A percentile compares a stretch with the other conserved stretches of the same genome.
Conservation (phyloP, 352 stramenopile genomes). For the Phytophthora kernoviae region DNA sequence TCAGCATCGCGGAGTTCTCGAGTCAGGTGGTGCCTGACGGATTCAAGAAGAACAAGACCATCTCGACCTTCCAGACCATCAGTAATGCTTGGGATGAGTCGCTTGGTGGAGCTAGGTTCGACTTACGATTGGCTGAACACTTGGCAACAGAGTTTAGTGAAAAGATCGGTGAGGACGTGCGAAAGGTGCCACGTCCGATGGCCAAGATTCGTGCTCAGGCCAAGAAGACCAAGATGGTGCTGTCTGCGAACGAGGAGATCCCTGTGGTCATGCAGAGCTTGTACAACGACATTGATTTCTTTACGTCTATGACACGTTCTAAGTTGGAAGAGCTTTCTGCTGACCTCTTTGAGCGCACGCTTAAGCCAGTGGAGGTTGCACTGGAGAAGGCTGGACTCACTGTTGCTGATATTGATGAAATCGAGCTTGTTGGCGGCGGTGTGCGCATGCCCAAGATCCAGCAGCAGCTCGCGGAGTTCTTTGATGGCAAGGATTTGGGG, state of each 20-base stretch:
- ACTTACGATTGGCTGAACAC: constrained; percentile 93
- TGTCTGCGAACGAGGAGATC: constrained; percentile 97
- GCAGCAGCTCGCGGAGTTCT: constrained; percentile 81
- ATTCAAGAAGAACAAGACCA: constrained; percentile 93
- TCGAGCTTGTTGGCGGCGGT: constrained; percentile 97
- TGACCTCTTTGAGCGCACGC: constrained; percentile 87
- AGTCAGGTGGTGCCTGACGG: constrained; percentile 84
- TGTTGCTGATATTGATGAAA: constrained; percentile 90
- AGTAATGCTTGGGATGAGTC: constrained; percentile 94
- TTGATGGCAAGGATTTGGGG: constrained; percentile 88
- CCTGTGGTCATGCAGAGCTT: constrained; percentile 95
- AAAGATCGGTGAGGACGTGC: constrained; percentile 93
- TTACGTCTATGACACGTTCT: constrained; percentile 87
- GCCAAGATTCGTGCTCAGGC: constrained; percentile 95
- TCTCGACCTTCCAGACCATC: constrained; percentile 92
- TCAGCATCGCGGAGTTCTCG: constrained; percentile 88
- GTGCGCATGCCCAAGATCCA: constrained; percentile 97
- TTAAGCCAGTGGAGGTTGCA: constrained; percentile 86
- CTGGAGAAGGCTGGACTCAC: constrained; percentile 91
- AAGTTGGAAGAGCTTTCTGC: constrained; percentile 93
- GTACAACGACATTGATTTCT: constrained; percentile 95
- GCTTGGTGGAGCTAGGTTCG: constrained; percentile 92
- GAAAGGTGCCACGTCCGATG: constrained; percentile 89
- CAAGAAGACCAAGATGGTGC: constrained; percentile 97
- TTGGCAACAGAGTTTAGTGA: constrained; percentile 94